Evolutionary conservation across 176 grass and related monocot genomes (phyloP), one percentile per base, ranked within the genome.

Genomic region (Echinochloa phyllopogon): DNA sequence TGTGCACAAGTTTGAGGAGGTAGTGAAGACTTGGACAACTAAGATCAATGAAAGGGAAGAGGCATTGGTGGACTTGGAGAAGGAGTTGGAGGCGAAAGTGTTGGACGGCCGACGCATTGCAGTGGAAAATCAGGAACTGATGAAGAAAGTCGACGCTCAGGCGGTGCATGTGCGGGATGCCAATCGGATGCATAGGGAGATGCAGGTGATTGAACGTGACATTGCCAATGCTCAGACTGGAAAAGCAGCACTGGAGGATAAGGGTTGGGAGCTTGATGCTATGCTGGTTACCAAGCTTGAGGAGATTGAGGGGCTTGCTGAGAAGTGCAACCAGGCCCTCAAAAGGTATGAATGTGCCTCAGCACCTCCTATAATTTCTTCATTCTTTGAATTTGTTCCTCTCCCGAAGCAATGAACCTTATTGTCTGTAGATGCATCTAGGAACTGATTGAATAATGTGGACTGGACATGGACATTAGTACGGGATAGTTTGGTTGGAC

Each of bases 261-360:
- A 96, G 65, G 80, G 65, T 0, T 99, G 93, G 96, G 96, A 99
- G 72, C 78, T 93, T 41, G 91, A 99, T n/a, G 84, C 88, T 17
- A 51, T 45, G 1, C 65, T 91, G 57, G 59, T 87, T 33, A 64
- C 63, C 17, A 96, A 96, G 72, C 52, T 96, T 4, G 82, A 96
- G 75, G 91, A 94, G 58, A 72, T 89, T 2, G 93, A 96, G 50
- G 41, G 58, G 9, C 38, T 94, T 49, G 38, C 86, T 9, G 93
- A 92, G 37, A 76, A 87, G 36, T 94, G 91, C 84, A 98, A 98
- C 78, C 91, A 89, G 69, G 81, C 89, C 25, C 63, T 95, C 49
- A 92, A 63, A 87, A 94, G 67, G 96, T 96, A 99, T 40, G 73
- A 60, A 68, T 66, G 18, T 45, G 47, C 39, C 9, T 7, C n/a